These are phyloP conservation scores for Xylariaceae sp. DNA, from an alignment of 2,329 filamentous ascomycete genomes.

Conservation along the genomic window DNA sequence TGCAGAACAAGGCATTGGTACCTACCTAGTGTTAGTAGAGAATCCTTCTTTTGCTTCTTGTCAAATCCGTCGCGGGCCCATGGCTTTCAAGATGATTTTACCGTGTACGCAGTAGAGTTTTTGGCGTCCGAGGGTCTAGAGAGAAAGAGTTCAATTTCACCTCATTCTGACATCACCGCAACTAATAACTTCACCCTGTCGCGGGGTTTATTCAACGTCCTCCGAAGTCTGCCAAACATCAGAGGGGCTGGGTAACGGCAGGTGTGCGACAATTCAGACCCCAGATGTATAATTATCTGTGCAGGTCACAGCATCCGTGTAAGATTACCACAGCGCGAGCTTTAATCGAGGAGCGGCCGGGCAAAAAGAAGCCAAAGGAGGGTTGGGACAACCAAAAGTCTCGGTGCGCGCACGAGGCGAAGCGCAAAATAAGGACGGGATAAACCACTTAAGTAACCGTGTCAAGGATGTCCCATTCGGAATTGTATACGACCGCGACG, in stretches of 20 bases:
- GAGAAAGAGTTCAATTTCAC: constrained; percentile 8
- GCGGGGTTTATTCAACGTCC: background rate
- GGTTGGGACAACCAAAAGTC: background rate
- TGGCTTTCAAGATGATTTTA: background rate
- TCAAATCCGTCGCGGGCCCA: background rate
- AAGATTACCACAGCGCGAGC: background rate
- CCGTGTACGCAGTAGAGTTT: background rate
- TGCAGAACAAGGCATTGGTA: background rate
- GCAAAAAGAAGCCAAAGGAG: constrained; percentile 2
- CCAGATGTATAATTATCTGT: constrained; percentile 2
- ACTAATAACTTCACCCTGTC: background rate
- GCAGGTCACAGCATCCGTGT: constrained; percentile 2
- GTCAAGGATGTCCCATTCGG: constrained; percentile 11
- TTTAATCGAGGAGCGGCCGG: constrained; percentile 2
- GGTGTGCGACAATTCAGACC: background rate
- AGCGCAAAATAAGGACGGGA: background rate
- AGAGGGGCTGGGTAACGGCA: background rate
- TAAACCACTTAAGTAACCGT: background rate
- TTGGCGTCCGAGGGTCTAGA: background rate
- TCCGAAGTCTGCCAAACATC: constrained; percentile 8
- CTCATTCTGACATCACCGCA: background rate
- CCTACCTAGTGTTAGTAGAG: background rate
- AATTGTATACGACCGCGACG: constrained; percentile 5
- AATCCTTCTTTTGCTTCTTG: constrained; percentile 11
- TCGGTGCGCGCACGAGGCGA: background rate